These are phyloP conservation scores for Pyricularia sp. DNA, from an alignment of 2,329 filamentous ascomycete species.

Conservation along the genomic window DNA sequence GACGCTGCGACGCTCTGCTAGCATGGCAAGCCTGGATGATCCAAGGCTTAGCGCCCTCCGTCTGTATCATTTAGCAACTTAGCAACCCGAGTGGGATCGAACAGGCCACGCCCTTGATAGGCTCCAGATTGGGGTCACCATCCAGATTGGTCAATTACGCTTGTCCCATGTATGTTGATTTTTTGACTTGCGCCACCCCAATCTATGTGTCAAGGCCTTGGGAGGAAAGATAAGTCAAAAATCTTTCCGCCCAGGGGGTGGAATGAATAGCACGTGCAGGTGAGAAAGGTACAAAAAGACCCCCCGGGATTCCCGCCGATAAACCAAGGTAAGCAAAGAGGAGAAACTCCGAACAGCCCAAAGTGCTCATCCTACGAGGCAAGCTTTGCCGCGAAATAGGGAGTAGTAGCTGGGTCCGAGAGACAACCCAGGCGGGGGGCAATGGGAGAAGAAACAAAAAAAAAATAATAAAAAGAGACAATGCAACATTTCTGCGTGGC, in stretches of 20 bases:
- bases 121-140: neutral
- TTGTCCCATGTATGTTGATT: neutral
- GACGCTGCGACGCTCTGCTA: neutral
- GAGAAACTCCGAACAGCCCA: neutral
- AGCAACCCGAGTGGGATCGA: neutral
- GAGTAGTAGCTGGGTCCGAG: neutral
- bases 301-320: neutral
- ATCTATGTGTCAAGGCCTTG: neutral
- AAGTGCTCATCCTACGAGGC: neutral
- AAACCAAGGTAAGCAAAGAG: neutral
- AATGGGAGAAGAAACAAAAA: too few species aligned
- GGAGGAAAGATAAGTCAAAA: too few species aligned
- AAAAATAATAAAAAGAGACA: too few species aligned
- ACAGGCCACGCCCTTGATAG: neutral
- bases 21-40: neutral
- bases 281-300: neutral
- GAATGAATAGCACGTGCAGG: neutral
- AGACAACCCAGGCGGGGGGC: neutral
- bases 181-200: neutral
- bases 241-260: too few species aligned
- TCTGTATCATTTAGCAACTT: neutral
- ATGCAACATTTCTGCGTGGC: neutral
- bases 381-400: neutral
- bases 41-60: neutral
- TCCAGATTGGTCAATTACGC: neutral